Conservation (phyloP, 352 stramenopile species). For the Pythium folliculosum region DNA sequence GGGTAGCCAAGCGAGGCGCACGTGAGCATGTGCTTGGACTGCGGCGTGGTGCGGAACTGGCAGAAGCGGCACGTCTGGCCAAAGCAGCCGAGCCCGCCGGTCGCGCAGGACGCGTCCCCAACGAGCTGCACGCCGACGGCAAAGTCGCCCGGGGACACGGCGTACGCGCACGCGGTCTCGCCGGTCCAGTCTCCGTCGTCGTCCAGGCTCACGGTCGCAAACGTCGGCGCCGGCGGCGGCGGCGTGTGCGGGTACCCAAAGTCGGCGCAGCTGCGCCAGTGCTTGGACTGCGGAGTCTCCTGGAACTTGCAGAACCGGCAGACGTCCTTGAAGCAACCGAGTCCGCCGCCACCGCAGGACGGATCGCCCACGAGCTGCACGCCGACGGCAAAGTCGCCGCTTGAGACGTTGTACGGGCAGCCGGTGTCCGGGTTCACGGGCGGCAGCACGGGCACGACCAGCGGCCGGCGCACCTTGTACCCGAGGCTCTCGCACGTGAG, state of each 20-base stretch:
- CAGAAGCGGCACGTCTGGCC: constrained; percentile 8
- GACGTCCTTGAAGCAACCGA: constrained; percentile 24
- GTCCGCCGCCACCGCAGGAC: constrained; percentile 17
- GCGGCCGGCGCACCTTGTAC: neutral
- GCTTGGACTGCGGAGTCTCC: constrained; percentile 4
- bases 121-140: constrained; percentile 12
- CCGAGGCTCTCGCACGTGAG: constrained; percentile 5
- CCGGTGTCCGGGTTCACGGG: constrained; percentile 2
- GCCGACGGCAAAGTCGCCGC: constrained; percentile 23
- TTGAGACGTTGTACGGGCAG: constrained; percentile 8
- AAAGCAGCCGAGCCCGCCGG: constrained; percentile 12
- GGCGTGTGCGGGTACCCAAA: constrained; percentile 2
- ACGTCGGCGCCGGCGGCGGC: neutral
- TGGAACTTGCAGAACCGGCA: constrained; percentile 32
- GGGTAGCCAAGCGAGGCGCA: neutral
- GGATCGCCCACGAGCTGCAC: constrained; percentile 24
- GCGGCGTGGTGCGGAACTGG: constrained; percentile 5
- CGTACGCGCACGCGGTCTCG: constrained; percentile 2
- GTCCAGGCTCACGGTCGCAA: constrained; percentile 2
- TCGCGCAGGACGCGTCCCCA: constrained; percentile 2
- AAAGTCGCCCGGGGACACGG: constrained; percentile 5
- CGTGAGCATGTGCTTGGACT: constrained; percentile 5
- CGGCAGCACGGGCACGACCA: neutral
- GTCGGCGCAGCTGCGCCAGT: constrained; percentile 1
- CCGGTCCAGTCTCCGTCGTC: constrained; percentile 9